Base-by-base conservation (phyloP, 1,139 yeast genomes). In the Candida pseudocylindracea region DNA sequence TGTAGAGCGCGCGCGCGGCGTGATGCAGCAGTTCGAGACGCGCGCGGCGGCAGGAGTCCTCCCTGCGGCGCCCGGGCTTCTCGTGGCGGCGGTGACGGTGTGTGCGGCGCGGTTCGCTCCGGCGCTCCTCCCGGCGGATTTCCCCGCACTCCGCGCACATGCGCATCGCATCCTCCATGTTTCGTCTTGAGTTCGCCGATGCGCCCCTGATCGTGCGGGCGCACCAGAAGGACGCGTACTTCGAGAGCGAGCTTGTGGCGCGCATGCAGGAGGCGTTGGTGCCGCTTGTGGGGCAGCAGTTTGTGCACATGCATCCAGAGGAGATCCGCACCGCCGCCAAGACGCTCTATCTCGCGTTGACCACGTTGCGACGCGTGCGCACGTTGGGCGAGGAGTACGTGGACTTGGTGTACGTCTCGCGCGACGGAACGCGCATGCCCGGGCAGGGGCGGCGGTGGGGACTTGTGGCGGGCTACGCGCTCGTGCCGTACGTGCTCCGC, bases 381-480 rank as follows among this genome's bases (percentile, higher is more conserved):
- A 85, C 96, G 0, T 54, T 85, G 27, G 98, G 98, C 1, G 96
- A 85, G 48, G 96, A 88, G 50, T 85, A 85, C 49, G 88, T 85
- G 12, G 94, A 85, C 50, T 55, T 85, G 36, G 56, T 75, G 12
- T 80, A 81, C 44, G 78, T 79, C 7, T 61, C 48, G 36, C 57
- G 60, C 36, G 52, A 50, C 34, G 80, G 72, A 1, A 55, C 43
- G 24, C 44, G 54, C 26, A 49, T 74, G n/a, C 76, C 80, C 2
- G 55, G 51, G 29, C 27, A 56, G 1, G n/a, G 51, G 8, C 54
- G 57, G n/a, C 52, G 74, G 36, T 32, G 68, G 2, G 64, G 67
- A 10, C 74, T 72, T 41, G 51, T 73, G 1, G 31, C 61, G 2
- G 54, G 70, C 1, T 73, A 70, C 44, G 63, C 74, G 0, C 32